phyloP scores from a whole-genome alignment of 179 eudicot genomes.

The Spinacia oleracea region DNA sequence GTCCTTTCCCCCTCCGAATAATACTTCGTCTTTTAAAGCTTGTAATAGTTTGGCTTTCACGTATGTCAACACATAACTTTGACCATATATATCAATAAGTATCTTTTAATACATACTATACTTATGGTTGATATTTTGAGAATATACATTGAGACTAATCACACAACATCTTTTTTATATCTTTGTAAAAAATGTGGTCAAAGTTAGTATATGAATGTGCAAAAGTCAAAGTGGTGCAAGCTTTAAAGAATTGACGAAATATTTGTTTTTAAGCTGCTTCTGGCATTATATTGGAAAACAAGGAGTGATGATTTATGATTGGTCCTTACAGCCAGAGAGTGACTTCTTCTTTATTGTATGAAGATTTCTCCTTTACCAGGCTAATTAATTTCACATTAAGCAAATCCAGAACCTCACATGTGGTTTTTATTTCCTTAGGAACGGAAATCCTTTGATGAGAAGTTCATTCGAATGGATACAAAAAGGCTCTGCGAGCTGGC shows the following conservation, averaged over 20 bases:
- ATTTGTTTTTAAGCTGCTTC: not conserved
- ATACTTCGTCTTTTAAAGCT: not conserved
- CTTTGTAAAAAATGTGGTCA: too few species aligned
- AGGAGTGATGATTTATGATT: not conserved
- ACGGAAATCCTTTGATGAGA: slow-evolving; percentile 81
- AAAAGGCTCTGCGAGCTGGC: slow-evolving; percentile 87
- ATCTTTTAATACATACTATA: too few species aligned
- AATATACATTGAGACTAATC: too few species aligned
- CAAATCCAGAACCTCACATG: slow-evolving; percentile 16
- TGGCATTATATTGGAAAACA: not conserved
- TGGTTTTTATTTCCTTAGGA: slow-evolving; percentile 48
- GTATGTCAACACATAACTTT: too few species aligned
- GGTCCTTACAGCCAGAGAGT: not conserved
- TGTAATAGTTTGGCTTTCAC: too few species aligned
- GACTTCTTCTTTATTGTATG: not conserved
- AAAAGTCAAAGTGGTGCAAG: too few species aligned
- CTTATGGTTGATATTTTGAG: too few species aligned
- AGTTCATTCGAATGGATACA: slow-evolving; percentile 78
- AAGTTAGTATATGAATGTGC: too few species aligned
- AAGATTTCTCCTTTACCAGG: not conserved
- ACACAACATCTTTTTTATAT: too few species aligned
- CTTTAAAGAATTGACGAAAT: too few species aligned
- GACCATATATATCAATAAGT: too few species aligned
- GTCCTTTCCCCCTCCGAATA: not conserved
- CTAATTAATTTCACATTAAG: not conserved